Evolutionary conservation across 2,329 filamentous ascomycete genomes (phyloP), one percentile per base, ranked within the genome.

Genomic region (Diaporthe ampelina): DNA sequence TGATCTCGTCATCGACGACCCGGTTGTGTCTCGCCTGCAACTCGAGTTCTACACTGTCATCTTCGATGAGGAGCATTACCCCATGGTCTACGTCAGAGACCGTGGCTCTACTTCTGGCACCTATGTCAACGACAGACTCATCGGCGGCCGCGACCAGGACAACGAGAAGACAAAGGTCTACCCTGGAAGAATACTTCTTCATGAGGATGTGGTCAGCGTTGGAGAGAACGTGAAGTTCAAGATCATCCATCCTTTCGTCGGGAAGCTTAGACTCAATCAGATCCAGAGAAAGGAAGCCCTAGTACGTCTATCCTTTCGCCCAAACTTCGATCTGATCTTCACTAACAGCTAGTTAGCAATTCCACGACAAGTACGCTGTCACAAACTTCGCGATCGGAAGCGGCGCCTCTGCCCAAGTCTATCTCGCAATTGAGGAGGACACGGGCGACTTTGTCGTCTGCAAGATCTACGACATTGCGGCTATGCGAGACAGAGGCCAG

Each of bases 381-480:
- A 87, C 84, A 1, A 79, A 85, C 54, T 86, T 87, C 13, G 79
- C 86, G 3, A 83, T 93, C 32, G 91, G 91, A 6, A 78, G 81
- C 45, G 91, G 91, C 8, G 85, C 84, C 2, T 86, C 86, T 78
- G 89, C 88, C 11, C 82, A 82, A 56, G 88, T 93, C 4, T 86
- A 88, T 72, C 83, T 92, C 13, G 90, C 88, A 7, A 79, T 87
- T 3, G 86, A 93, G 21, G 80, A 83, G 32, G 81, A 80, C 9
- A 89, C 88, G 0, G 85, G 86, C 50, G 86, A 86, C 72, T 93
- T 94, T 78, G 77, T 94, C 26, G 92, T 92, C 15, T 95, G 93
- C 84, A 94, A 95, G 78, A 82, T 94, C 11, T 84, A 94, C 69
- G 84, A 89, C 70, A 78, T 93, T 2, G 83, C 84, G 43, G 77